Conservation (phyloP, 108 stramenopile species). For the Skeletonema grethae region DNA sequence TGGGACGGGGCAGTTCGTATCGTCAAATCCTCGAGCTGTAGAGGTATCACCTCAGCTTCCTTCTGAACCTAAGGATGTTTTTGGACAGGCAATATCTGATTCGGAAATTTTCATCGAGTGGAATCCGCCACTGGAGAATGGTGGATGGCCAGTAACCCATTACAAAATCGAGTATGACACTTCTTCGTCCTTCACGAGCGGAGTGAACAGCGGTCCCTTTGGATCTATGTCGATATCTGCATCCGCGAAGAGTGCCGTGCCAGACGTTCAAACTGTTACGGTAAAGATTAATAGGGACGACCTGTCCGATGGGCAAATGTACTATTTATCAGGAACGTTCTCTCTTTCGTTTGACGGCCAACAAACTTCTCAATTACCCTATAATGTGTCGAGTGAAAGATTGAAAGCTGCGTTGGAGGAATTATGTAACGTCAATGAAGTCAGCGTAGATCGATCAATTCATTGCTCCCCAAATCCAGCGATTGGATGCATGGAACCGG, state of each 20-base stretch:
- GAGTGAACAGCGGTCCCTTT: conserved; percentile 33
- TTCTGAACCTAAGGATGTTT: conserved; percentile 39
- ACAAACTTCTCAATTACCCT: conserved; percentile 55
- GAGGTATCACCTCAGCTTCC: conserved; percentile 43
- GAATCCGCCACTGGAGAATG: conserved; percentile 60
- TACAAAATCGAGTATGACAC: conserved; percentile 77
- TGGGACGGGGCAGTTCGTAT: conserved; percentile 47
- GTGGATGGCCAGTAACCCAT: conserved; percentile 55
- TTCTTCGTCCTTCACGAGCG: conserved; percentile 50
- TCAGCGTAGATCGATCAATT: conserved; percentile 56
- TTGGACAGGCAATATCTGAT: conserved; percentile 55
- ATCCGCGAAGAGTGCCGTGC: conserved; percentile 21
- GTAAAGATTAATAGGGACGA: conserved; percentile 46
- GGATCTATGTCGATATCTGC: conserved; percentile 51
- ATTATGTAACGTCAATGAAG: conserved; percentile 65
- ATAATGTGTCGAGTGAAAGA: conserved; percentile 58
- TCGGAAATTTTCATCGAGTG: conserved; percentile 67
- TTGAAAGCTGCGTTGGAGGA: conserved; percentile 67
- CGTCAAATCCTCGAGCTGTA: conserved; percentile 43
- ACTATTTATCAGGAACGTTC: conserved; percentile 68
- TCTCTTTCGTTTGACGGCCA: conserved; percentile 73
- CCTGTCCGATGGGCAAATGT: conserved; percentile 6
- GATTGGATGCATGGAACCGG: conserved; percentile 45
- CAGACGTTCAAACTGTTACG: conserved; percentile 71
- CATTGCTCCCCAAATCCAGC: conserved; percentile 44